Percentiles rank a stretch among this genome's conserved stretches.
phyloP scores from a whole-genome alignment of 2,329 filamentous ascomycete species.

The Exophiala xenobiotica region DNA sequence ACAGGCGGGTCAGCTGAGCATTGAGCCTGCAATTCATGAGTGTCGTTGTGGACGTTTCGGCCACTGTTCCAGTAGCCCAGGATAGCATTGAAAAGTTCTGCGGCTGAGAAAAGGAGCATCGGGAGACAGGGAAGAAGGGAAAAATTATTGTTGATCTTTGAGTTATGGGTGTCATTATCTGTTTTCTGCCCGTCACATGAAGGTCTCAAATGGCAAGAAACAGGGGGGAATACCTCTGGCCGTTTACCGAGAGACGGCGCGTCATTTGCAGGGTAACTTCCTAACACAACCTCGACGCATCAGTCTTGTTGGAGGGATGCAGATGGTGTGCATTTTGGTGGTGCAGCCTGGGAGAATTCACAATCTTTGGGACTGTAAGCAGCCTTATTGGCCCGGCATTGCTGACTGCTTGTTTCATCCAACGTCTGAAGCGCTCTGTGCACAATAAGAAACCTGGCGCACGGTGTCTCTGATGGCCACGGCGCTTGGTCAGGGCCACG shows the following conservation, averaged over 20 bases:
- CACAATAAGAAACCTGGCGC: conserved; percentile 2
- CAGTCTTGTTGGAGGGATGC: background rate
- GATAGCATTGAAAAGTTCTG: background rate
- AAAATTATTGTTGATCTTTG: too few relatives aligned
- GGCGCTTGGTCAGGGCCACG: background rate
- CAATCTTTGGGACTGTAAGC: background rate
- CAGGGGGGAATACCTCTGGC: background rate
- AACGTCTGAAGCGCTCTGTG: conserved; percentile 11
- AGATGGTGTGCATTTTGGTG: background rate
- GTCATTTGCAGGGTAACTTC: background rate
- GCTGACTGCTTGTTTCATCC: conserved; percentile 20
- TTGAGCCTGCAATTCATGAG: conserved; percentile 4
- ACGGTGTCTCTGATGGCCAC: conserved; percentile 9
- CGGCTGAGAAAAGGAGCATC: too few relatives aligned
- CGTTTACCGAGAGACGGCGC: background rate
- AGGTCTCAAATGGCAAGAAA: background rate
- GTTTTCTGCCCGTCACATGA: background rate
- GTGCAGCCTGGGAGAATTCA: conserved; percentile 2
- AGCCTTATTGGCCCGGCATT: conserved; percentile 8
- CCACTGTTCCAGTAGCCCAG: background rate
- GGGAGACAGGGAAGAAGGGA: too few relatives aligned
- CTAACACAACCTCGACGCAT: background rate
- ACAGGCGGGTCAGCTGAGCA: conserved; percentile 22
- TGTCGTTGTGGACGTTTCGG: background rate
- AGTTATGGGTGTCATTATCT: background rate